These are phyloP conservation scores for Rhodamnia rubescens DNA, from an alignment of 345 rosid species.

Conservation along the genomic window DNA sequence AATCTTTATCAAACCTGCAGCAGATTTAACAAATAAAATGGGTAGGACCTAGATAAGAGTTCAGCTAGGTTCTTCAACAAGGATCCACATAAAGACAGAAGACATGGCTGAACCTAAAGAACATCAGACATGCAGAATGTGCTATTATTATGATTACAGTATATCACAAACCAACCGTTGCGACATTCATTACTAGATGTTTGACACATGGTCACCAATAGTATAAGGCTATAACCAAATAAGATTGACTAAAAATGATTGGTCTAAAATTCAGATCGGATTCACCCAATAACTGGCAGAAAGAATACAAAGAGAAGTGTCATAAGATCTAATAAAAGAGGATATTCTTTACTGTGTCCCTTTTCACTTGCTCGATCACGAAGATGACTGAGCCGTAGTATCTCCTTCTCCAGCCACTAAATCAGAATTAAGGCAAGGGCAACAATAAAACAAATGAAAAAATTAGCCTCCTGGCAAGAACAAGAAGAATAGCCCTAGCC, in stretches of 20 bases:
- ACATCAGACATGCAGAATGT: background rate
- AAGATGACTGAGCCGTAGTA: conserved; percentile 49
- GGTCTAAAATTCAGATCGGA: background rate
- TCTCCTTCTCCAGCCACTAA: conserved; percentile 69
- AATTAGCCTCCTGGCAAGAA: background rate
- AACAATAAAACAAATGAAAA: background rate
- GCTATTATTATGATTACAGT: background rate
- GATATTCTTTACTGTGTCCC: conserved; percentile 79
- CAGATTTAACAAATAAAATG: background rate
- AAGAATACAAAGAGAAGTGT: background rate
- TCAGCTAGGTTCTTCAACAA: background rate
- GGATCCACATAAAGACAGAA: background rate
- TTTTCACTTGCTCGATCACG: conserved; percentile 85
- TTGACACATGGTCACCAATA: background rate
- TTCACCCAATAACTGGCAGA: background rate
- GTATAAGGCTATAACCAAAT: background rate
- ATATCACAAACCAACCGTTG: background rate
- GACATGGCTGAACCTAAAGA: background rate
- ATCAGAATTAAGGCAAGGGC: background rate
- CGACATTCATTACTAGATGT: background rate
- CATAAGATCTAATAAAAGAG: conserved; percentile 23
- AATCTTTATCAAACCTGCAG: background rate
- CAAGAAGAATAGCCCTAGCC: background rate
- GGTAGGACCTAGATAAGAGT: background rate
- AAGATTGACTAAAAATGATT: background rate